Base-by-base conservation (phyloP, 2,329 filamentous ascomycete species). In the Aureobasidium sp. region DNA sequence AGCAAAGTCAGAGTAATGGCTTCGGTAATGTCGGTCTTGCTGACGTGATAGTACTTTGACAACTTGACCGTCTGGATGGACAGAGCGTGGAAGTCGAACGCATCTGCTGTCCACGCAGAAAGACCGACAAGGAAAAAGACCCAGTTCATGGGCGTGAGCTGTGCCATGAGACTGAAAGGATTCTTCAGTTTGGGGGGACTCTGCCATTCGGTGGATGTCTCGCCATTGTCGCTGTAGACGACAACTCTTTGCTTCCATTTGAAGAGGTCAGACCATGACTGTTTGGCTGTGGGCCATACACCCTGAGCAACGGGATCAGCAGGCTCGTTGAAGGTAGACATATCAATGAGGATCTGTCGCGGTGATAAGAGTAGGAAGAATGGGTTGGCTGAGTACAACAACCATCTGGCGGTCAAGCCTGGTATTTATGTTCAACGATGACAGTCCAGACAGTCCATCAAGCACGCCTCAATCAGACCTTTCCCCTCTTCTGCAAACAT, bases 1-100 rank as follows among this genome's bases (percentile, higher is more conserved):
- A 91, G 77, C 12, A 91, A 74, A 0, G 86, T 89, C 3, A 91
- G 71, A 21, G 83, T 89, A 59, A 90, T 89, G 56, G 84, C 85
- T 6, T 84, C 86, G 2, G 83, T 81, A 60, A 91, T 84, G 51
- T 84, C 75, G 0, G 86, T 87, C 59, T 81, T 83, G 57, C 79
- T 80, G 47, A 72, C 73, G 16, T 73, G 59, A 61, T 81, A 84
- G 59, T 79, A 80, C 2, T 74, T 68, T 4, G 79, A 78, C 21
- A 90, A 73, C 70, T 89, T 88, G 60, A 78, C 78, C 3, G 86
- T 87, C 66, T 90, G 86, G 58, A 91, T 87, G 4, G 83, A 86
- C 7, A 91, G 75, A 22, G 87, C 85, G 68, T 90, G 86, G 65
- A 90, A 91, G 68, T 90, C 87, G 66, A 90, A 91, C 3, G 87